Base-by-base conservation (phyloP, 805 yeast genomes). In the Yarrowia sp. region DNA sequence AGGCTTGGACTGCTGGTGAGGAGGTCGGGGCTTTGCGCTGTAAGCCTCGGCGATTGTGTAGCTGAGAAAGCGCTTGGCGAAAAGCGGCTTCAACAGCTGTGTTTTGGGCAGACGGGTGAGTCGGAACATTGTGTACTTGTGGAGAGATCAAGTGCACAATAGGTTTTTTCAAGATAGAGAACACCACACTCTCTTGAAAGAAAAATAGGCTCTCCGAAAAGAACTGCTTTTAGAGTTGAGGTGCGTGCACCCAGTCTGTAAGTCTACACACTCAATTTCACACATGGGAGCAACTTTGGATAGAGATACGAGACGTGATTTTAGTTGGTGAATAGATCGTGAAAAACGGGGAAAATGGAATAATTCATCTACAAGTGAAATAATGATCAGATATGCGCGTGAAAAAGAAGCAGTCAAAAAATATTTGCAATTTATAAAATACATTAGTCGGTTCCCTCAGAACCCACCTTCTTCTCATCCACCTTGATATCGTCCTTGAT, bases 11-110 rank as follows among this genome's bases (percentile, higher is more conserved):
- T 63, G 67, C 56, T 63, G 67, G 32, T 48, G 55, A 7, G 55
- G 67, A 40, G 67, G 67, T 16, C 67, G 55, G 26, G 67, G 67
- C 48, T 63, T 63, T 22, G 67, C 67, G 48, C 67, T 63, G 56
- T 63, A 63, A 15, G 67, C 67, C 56, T 63, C 67, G 45, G 67
- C 67, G 48, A 63, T 49, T 49, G 67, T 48, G 67, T 63, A 63
- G 40, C 65, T 59, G 52, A 59, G 65, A 16, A 43, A 45, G 2
- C 65, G 65, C 43, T 32, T 35, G 41, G 65, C 16, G 19, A 59
- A 8, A 2, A 43, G 65, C 16, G 65, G 65, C 4, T 38, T 15
- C 48, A 43, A 42, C 5, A 26, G 32, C 52, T 22, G 42, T 16
- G 16, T 11, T 36, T 35, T 46, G 41, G 64, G 64, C 4, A 58